Conservation (phyloP, 768 basidiomycete genomes). For the Suillus variegatus region DNA sequence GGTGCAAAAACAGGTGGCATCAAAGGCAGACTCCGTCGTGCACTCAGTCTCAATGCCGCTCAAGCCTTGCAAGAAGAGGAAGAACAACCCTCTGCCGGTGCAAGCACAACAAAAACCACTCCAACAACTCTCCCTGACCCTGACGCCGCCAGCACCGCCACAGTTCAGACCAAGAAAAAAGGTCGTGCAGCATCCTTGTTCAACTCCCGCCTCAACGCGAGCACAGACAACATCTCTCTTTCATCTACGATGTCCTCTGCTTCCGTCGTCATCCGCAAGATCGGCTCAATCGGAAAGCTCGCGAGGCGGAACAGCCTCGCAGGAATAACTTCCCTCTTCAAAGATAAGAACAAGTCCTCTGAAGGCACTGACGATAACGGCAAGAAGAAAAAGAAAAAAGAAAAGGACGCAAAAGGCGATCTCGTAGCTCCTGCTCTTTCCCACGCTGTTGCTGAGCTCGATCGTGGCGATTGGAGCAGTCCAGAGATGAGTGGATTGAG, state of each 20-base stretch:
- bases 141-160: slow-evolving; percentile 36
- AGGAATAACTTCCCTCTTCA: slow-evolving; percentile 92
- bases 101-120: slow-evolving; percentile 23
- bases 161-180: slow-evolving; percentile 65
- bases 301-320: slow-evolving; percentile 87
- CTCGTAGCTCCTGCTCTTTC: slow-evolving; percentile 73
- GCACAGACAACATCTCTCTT: slow-evolving; percentile 94
- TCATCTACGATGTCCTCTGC: slow-evolving; percentile 94
- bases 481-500: slow-evolving; percentile 71
- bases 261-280: slow-evolving; percentile 94
- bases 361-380: slow-evolving; percentile 29
- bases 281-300: slow-evolving; percentile 87
- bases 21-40: slow-evolving; percentile 76
- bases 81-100: slow-evolving; percentile 31
- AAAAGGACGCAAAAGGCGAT: slow-evolving; percentile 62
- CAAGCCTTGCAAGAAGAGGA: slow-evolving; percentile 59
- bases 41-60: slow-evolving; percentile 63
- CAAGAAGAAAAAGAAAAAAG: slow-evolving; percentile 56
- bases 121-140: slow-evolving; percentile 21
- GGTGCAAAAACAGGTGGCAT: slow-evolving; percentile 68
- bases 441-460: slow-evolving; percentile 83
- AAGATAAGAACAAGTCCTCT: slow-evolving; percentile 66
- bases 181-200: slow-evolving; percentile 76
- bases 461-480: slow-evolving; percentile 60
- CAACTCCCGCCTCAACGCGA: slow-evolving; percentile 84